Base-by-base conservation (phyloP, 23 red algal genomes). In the Gracilaria gracilis region DNA sequence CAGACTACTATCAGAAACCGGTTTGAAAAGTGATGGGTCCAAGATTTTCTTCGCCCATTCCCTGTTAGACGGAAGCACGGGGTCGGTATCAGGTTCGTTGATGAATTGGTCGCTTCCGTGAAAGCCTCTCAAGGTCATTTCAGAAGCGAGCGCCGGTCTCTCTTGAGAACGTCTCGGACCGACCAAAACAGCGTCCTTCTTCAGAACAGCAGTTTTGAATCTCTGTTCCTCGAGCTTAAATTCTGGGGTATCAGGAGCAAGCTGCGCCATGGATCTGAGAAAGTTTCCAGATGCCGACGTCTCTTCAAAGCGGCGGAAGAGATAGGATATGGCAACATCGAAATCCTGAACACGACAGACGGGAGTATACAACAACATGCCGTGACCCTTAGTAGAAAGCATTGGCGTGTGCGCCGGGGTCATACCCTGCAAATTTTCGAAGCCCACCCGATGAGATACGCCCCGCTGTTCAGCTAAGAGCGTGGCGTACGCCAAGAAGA, bases 351-450 rank as follows among this genome's bases (percentile, higher is more conserved):
- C 75, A 19, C 78, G 57, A 53, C 88, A 91, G 8, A 91, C 88
- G 51, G 88, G 88, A 23, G 88, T 91, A 57, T 91, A 91, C 59
- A 91, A 47, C 27, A 91, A 50, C 88, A 91, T 91, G 23, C 88
- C 88, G 48, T 83, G 75, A 1, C 76, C 76, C 48, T 91, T 42
- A 13, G 65, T 46, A 24, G 76, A 54, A 46, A 91, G 36, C 44
- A 69, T 71, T 0, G 88, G 76, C 23, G 76, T 82, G 38, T 91
- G 88, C 7, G 88, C 75, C 24, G 88, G 88, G 23, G 88, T 83
- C 88, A 91, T 91, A 9, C 88, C 88, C 31, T 81, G 64, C 61
- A 91, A 59, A 34, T 77, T 91, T 75, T 91, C 88, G 65, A 91
- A 91, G 3, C 78, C 76, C 24, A 91, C 76, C 17, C 88, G 75